A percentile compares a stretch with the other conserved stretches of the same genome.
phyloP scores from a whole-genome alignment of 2,329 filamentous ascomycete genomes.

The Diplodia intermedia region DNA sequence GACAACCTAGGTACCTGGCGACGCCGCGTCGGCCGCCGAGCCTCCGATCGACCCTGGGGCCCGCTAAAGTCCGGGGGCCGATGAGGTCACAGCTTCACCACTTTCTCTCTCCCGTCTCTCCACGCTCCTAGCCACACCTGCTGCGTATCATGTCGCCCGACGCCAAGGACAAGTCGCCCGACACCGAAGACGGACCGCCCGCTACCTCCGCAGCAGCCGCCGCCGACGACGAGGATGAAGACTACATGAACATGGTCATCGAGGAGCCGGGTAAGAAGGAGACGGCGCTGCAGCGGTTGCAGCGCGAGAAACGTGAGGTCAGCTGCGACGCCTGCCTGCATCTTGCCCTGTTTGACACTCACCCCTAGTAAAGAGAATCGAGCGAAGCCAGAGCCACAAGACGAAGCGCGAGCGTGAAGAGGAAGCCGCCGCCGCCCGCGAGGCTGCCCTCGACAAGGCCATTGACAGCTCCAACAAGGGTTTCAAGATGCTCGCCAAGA shows the following conservation, averaged over 20 bases:
- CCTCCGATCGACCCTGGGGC: slow-evolving; percentile 19
- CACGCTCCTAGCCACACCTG: not conserved
- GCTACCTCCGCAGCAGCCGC: not conserved
- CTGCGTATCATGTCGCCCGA: not conserved
- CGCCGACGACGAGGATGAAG: slow-evolving; percentile 66
- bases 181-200: not conserved
- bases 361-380: slow-evolving; percentile 30
- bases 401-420: slow-evolving; percentile 85
- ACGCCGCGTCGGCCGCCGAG: slow-evolving; percentile 22
- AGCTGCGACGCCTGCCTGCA: slow-evolving; percentile 24
- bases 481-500: slow-evolving; percentile 93
- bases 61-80: slow-evolving; percentile 10
- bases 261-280: slow-evolving; percentile 68
- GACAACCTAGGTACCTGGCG: too few species aligned
- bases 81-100: slow-evolving; percentile 26
- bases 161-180: not conserved
- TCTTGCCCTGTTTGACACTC: slow-evolving; percentile 19
- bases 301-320: slow-evolving; percentile 61
- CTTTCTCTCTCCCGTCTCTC: too few species aligned
- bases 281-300: slow-evolving; percentile 67
- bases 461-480: slow-evolving; percentile 79
- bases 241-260: slow-evolving; percentile 98
- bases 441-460: slow-evolving; percentile 73
- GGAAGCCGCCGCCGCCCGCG: slow-evolving; percentile 73
- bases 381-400: slow-evolving; percentile 51